A percentile compares a stretch with the other conserved stretches of the same genome.
Evolutionary conservation across 768 basidiomycete genomes (phyloP).

Genomic region (Neoboletus magnificus): DNA sequence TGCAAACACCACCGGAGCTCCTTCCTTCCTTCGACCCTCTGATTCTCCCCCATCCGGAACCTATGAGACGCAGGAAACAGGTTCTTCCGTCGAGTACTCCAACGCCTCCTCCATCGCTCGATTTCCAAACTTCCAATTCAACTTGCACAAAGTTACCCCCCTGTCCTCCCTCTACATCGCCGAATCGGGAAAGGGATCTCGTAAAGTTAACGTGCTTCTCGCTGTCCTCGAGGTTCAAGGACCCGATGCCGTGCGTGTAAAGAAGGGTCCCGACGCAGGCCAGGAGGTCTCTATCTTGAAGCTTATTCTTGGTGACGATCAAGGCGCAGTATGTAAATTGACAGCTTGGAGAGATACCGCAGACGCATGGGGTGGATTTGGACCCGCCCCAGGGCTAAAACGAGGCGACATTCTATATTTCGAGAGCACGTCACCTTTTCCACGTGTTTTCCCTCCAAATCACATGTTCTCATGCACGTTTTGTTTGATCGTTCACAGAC

Average conservation of each 20-base stretch:
- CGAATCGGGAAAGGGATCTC: conserved; percentile 35
- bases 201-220: conserved; percentile 57
- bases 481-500: conserved; percentile 37
- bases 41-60: conserved; percentile 27
- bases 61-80: conserved; percentile 43
- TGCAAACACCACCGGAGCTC: conserved; percentile 18
- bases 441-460: conserved; percentile 4
- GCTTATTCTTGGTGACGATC: conserved; percentile 72
- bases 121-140: conserved; percentile 76
- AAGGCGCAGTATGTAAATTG: conserved; percentile 62
- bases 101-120: conserved; percentile 67
- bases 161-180: conserved; percentile 40
- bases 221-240: conserved; percentile 76
- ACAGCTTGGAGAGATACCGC: conserved; percentile 80
- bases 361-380: conserved; percentile 60
- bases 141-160: conserved; percentile 53
- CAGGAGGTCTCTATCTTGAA: conserved; percentile 65
- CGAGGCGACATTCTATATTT: conserved; percentile 71
- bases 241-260: conserved; percentile 63
- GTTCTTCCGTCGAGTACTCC: conserved; percentile 52
- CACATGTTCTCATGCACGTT: conserved; percentile 20
- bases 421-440: conserved; percentile 50
- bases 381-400: conserved; percentile 44
- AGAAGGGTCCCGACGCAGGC: conserved; percentile 68
- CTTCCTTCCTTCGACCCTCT: conserved; percentile 28